Conservation (phyloP, 2,329 filamentous ascomycete genomes). For the Exophiala sp. region DNA sequence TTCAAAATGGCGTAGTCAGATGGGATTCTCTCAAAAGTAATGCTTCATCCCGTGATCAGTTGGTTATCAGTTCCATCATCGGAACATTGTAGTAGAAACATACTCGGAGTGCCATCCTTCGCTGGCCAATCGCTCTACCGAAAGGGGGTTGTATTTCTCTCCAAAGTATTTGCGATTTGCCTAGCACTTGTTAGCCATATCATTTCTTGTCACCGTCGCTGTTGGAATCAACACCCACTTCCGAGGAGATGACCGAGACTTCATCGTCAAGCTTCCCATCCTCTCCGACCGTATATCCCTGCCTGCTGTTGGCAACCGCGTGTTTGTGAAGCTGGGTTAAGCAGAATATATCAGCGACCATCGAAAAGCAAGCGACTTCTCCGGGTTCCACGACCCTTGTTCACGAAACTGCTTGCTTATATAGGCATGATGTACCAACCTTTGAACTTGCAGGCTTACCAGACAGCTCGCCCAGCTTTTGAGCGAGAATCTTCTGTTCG, state of each 20-base stretch:
- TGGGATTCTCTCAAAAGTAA: conserved; percentile 59
- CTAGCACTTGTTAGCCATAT: too few relatives aligned
- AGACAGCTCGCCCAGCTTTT: conserved; percentile 44
- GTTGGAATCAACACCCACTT: too few relatives aligned
- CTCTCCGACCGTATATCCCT: conserved; percentile 42
- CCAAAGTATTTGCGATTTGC: too few relatives aligned
- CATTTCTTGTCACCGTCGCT: too few relatives aligned
- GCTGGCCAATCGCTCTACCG: too few relatives aligned
- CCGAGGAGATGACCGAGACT: conserved; percentile 47
- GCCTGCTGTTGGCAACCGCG: conserved; percentile 45
- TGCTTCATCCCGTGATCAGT: conserved; percentile 30
- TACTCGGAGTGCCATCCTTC: conserved; percentile 46
- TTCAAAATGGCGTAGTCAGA: conserved; percentile 59
- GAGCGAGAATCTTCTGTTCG: conserved; percentile 49
- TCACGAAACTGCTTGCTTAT: too few relatives aligned
- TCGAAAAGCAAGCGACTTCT: too few relatives aligned
- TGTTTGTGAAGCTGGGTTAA: conserved; percentile 42
- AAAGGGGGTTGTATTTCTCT: too few relatives aligned
- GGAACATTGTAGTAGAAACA: conserved; percentile 12
- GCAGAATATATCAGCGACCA: too few relatives aligned
- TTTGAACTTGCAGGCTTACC: conserved; percentile 44
- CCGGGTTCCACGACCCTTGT: too few relatives aligned
- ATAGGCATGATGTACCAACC: too few relatives aligned
- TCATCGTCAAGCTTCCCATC: conserved; percentile 45
- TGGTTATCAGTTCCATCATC: too few relatives aligned